These are phyloP conservation scores for Ilyonectria destructans DNA, from an alignment of 2,329 filamentous ascomycete species.

Conservation along the genomic window DNA sequence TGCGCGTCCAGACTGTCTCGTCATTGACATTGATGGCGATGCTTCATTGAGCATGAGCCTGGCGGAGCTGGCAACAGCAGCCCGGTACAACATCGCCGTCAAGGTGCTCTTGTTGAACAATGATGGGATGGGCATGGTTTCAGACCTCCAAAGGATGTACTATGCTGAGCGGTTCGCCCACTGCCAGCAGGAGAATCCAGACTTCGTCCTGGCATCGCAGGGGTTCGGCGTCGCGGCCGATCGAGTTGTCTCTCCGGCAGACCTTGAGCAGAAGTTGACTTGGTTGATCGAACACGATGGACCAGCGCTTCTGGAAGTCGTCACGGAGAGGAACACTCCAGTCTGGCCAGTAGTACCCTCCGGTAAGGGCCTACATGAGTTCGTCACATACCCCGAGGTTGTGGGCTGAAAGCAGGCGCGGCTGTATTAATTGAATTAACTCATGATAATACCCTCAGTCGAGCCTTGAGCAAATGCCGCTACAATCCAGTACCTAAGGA, in stretches of 20 bases:
- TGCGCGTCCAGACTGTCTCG: conserved; percentile 79
- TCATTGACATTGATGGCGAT: conserved; percentile 97
- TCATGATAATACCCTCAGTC: too few relatives aligned
- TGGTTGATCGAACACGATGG: conserved; percentile 93
- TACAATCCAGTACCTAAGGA: too few relatives aligned
- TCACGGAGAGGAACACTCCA: conserved; percentile 92
- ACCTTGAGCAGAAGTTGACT: conserved; percentile 83
- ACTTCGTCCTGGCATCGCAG: conserved; percentile 93
- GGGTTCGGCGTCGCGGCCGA: conserved; percentile 89
- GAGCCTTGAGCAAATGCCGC: too few relatives aligned
- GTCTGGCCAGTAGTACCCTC: conserved; percentile 97
- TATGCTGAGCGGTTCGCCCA: conserved; percentile 94
- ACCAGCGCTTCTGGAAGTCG: conserved; percentile 92
- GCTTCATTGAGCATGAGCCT: conserved; percentile 99
- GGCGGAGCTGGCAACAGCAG: conserved; percentile 92
- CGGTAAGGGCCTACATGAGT: conserved; percentile 91
- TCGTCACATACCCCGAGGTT: conserved; percentile 67
- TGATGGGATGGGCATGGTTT: conserved; percentile 98
- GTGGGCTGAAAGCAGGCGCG: too few relatives aligned
- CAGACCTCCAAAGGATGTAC: conserved; percentile 98
- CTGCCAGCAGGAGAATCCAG: conserved; percentile 93
- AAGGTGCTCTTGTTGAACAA: conserved; percentile 97
- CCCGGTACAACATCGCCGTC: conserved; percentile 96
- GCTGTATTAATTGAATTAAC: too few relatives aligned
- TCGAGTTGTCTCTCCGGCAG: conserved; percentile 80